These are phyloP conservation scores for Peronospora destructor DNA, from an alignment of 352 stramenopile species.

Conservation along the genomic window DNA sequence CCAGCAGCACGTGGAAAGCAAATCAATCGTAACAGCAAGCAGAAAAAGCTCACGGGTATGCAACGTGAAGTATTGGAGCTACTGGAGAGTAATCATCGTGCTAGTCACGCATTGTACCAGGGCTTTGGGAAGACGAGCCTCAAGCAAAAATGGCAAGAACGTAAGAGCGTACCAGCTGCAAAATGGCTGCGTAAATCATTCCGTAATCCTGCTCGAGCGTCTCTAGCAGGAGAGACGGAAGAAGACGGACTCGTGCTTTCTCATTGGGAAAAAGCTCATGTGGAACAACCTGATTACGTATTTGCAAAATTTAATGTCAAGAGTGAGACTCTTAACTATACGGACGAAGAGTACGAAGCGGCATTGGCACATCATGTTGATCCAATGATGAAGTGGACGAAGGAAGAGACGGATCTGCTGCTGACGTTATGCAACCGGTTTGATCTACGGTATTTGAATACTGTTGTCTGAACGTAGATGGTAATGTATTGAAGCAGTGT, in stretches of 20 bases:
- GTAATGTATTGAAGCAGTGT: not conserved
- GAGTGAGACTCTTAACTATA: slow-evolving; percentile 42
- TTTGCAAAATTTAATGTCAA: slow-evolving; percentile 65
- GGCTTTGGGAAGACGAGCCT: slow-evolving; percentile 49
- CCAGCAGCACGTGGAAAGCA: slow-evolving; percentile 18
- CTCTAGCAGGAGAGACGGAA: slow-evolving; percentile 32
- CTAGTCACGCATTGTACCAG: slow-evolving; percentile 56
- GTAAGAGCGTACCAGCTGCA: slow-evolving; percentile 34
- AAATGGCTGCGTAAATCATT: slow-evolving; percentile 68
- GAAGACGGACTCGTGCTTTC: slow-evolving; percentile 42
- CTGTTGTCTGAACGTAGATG: not conserved
- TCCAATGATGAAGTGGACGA: slow-evolving; percentile 51
- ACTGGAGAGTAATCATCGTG: slow-evolving; percentile 52
- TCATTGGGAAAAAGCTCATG: slow-evolving; percentile 58
- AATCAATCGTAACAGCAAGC: slow-evolving; percentile 15
- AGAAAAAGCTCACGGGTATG: slow-evolving; percentile 61
- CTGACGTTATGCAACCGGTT: slow-evolving; percentile 45
- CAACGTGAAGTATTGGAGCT: slow-evolving; percentile 61
- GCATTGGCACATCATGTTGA: slow-evolving; percentile 36
- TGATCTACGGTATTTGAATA: slow-evolving; percentile 34
- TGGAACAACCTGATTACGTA: slow-evolving; percentile 54
- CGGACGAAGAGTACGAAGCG: slow-evolving; percentile 46
- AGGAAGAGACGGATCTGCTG: slow-evolving; percentile 53
- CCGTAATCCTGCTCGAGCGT: slow-evolving; percentile 43
- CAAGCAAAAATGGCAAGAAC: slow-evolving; percentile 60